These are phyloP conservation scores for Tubosaeta brunneosetosa DNA, from an alignment of 768 basidiomycete species.

Conservation along the genomic window DNA sequence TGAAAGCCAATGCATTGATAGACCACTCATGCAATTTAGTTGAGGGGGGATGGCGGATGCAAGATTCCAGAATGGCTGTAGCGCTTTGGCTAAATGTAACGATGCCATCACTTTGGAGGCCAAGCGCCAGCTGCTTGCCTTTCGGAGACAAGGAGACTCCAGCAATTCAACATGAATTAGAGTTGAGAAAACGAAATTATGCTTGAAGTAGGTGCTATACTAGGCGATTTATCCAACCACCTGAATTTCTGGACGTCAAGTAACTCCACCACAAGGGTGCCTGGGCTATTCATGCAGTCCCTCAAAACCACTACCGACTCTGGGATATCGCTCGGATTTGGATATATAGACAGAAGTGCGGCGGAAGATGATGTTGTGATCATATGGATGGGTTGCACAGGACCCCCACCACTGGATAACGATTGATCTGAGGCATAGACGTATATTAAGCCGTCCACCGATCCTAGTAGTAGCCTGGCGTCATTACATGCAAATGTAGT, in stretches of 20 bases:
- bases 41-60: constrained; percentile 53
- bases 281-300: constrained; percentile 29
- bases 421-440: constrained; percentile 55
- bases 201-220: constrained; percentile 53
- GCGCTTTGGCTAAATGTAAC: constrained; percentile 59
- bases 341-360: constrained; percentile 48
- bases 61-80: constrained; percentile 50
- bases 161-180: constrained; percentile 6
- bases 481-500: constrained; percentile 57
- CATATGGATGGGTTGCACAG: constrained; percentile 45
- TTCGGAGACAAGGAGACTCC: constrained; percentile 83
- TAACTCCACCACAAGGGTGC: constrained; percentile 50
- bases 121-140: constrained; percentile 79
- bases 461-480: constrained; percentile 54
- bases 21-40: constrained; percentile 39
- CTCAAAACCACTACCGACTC: constrained; percentile 59
- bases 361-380: constrained; percentile 42
- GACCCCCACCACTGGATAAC: constrained; percentile 41
- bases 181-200: neutral
- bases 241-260: constrained; percentile 51
- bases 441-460: constrained; percentile 54
- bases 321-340: constrained; percentile 59
- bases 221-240: constrained; percentile 53
- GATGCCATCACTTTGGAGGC: constrained; percentile 65
- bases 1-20: constrained; percentile 64